Conservation (phyloP, 345 rosid species). For the Odontarrhena argentea region DNA sequence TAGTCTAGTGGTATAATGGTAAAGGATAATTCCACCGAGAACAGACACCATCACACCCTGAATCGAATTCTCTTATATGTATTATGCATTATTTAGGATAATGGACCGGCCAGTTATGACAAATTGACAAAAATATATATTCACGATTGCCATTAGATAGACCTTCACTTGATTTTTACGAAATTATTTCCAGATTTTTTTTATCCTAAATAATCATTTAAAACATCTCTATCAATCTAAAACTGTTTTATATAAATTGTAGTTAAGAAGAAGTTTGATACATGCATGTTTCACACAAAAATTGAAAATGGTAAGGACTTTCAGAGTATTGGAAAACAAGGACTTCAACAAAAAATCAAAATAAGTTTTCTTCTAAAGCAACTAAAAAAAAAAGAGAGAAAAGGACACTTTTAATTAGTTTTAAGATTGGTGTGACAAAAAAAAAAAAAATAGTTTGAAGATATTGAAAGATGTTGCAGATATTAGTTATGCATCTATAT, state of each 20-base stretch:
- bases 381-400: no score
- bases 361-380: not conserved
- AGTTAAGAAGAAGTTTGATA: not conserved
- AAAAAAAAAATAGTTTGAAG: not conserved
- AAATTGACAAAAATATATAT: no score
- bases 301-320: not conserved
- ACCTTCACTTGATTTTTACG: not conserved
- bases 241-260: no score
- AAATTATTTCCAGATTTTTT: not conserved
- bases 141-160: no score
- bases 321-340: not conserved
- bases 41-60: no score
- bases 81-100: no score
- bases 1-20: no score
- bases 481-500: constrained; percentile 30
- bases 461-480: constrained; percentile 3
- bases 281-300: not conserved
- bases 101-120: no score
- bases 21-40: no score
- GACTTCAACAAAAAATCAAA: not conserved
- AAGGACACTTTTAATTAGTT: no score
- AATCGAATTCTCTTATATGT: no score
- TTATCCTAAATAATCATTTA: not conserved
- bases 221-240: not conserved
- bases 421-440: no score